A percentile compares a stretch with the other conserved stretches of the same genome.
These are phyloP conservation scores for Aspergillus ellipticus DNA, from an alignment of 495 filamentous ascomycete genomes.

Conservation along the genomic window DNA sequence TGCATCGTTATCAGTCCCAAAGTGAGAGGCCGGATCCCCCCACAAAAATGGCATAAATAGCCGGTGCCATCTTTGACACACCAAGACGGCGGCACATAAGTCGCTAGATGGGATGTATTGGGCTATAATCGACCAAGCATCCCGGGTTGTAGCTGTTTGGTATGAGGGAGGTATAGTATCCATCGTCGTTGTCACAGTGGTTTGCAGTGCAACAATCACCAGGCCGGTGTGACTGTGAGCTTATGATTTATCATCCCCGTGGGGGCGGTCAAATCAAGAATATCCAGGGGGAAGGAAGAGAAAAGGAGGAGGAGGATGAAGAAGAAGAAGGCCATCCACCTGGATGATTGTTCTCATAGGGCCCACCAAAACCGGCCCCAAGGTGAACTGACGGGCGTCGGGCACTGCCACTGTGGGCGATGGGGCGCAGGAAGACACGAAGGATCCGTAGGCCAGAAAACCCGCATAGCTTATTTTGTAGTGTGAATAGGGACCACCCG, in stretches of 20 bases:
- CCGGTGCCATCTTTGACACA: slow-evolving; percentile 55
- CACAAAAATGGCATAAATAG: slow-evolving; percentile 61
- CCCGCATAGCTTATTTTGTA: background rate
- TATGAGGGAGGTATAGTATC: slow-evolving; percentile 60
- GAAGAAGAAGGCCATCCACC: background rate
- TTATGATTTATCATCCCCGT: background rate
- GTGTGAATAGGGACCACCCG: background rate
- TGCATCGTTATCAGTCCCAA: slow-evolving; percentile 59
- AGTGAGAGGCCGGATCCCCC: slow-evolving; percentile 64
- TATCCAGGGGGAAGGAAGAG: background rate
- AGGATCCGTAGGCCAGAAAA: background rate
- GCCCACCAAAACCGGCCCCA: background rate
- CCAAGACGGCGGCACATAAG: slow-evolving; percentile 55
- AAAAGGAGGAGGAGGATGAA: background rate
- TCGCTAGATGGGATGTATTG: slow-evolving; percentile 56
- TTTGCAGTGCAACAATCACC: background rate
- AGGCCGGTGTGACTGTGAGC: background rate
- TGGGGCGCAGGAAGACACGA: background rate
- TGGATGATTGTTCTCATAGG: background rate
- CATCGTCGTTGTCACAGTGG: slow-evolving; percentile 25
- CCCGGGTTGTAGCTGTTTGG: slow-evolving; percentile 52
- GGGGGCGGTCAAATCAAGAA: background rate
- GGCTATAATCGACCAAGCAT: slow-evolving; percentile 61
- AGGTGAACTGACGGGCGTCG: background rate
- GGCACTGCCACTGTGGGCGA: slow-evolving; percentile 2